phyloP scores from a whole-genome alignment of 2,329 filamentous ascomycete genomes.

The Colletotrichum sp. region DNA sequence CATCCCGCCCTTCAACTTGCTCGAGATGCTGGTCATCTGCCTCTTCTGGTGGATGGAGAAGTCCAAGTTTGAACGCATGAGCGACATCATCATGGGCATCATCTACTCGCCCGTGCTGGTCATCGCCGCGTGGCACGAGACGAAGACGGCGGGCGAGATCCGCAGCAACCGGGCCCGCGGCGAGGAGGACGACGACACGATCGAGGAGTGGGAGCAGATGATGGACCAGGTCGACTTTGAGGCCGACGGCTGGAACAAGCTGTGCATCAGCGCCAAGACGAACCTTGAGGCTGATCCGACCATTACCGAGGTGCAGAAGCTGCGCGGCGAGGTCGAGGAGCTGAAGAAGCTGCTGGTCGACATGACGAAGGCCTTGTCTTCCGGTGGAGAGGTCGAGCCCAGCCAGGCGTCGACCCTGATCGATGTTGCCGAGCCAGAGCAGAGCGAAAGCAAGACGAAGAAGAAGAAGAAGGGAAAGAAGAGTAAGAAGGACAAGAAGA shows the following conservation, averaged over 20 bases:
- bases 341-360: slow-evolving; percentile 54
- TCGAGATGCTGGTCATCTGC: slow-evolving; percentile 82
- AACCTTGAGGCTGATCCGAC: slow-evolving; percentile 82
- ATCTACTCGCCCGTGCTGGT: slow-evolving; percentile 86
- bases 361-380: slow-evolving; percentile 25
- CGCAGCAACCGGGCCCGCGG: slow-evolving; percentile 76
- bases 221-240: slow-evolving; percentile 77
- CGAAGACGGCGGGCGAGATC: slow-evolving; percentile 68
- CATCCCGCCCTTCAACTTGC: slow-evolving; percentile 92
- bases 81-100: slow-evolving; percentile 85
- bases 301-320: slow-evolving; percentile 69
- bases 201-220: slow-evolving; percentile 94
- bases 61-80: slow-evolving; percentile 75
- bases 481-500: slow-evolving; percentile 2
- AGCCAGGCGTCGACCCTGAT: slow-evolving; percentile 1
- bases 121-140: slow-evolving; percentile 77
- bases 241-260: slow-evolving; percentile 83
- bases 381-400: not conserved
- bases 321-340: slow-evolving; percentile 63
- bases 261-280: slow-evolving; percentile 75
- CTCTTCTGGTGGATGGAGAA: slow-evolving; percentile 93
- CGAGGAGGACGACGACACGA: slow-evolving; percentile 86
- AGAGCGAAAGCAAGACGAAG: not conserved
- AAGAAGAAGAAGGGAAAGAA: slow-evolving; percentile 13
- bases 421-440: not conserved